phyloP scores from a whole-genome alignment of 257 asterid species.

The Solanum neorickii region DNA sequence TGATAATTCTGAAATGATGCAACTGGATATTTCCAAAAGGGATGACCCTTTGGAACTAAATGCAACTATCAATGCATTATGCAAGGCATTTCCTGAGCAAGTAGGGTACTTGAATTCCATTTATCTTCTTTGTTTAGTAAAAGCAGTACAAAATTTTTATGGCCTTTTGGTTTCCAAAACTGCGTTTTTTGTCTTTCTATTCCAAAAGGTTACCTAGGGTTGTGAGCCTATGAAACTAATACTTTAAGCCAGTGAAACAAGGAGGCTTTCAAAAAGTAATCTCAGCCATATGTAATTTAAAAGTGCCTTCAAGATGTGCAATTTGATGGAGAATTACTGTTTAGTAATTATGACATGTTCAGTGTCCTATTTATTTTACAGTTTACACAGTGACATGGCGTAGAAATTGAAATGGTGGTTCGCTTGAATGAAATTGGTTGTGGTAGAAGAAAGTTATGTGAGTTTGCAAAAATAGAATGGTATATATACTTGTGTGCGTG shows the following conservation, averaged over 20 bases:
- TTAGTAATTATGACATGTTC: neutral
- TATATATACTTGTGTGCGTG: neutral
- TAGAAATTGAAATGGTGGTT: neutral
- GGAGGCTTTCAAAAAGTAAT: neutral
- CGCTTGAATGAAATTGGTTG: neutral
- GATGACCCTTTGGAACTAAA: slow-evolving; percentile 21
- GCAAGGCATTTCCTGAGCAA: slow-evolving; percentile 63
- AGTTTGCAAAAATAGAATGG: neutral
- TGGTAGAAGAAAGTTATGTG: neutral
- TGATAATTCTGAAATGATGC: neutral
- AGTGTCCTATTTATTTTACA: neutral
- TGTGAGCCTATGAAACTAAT: neutral
- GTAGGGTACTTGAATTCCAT: slow-evolving; percentile 16
- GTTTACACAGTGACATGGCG: neutral
- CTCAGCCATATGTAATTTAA: neutral
- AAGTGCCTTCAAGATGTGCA: neutral
- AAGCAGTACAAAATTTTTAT: neutral
- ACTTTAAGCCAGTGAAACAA: neutral
- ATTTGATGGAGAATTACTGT: neutral
- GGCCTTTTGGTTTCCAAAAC: neutral
- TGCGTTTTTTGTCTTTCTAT: neutral
- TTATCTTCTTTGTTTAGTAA: neutral
- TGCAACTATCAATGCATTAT: slow-evolving; percentile 50
- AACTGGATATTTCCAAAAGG: neutral
- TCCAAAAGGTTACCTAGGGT: neutral